These are phyloP conservation scores for Physcomitrium patens DNA, from an alignment of 225 moss, liverwort and hornwort species.

Conservation along the genomic window DNA sequence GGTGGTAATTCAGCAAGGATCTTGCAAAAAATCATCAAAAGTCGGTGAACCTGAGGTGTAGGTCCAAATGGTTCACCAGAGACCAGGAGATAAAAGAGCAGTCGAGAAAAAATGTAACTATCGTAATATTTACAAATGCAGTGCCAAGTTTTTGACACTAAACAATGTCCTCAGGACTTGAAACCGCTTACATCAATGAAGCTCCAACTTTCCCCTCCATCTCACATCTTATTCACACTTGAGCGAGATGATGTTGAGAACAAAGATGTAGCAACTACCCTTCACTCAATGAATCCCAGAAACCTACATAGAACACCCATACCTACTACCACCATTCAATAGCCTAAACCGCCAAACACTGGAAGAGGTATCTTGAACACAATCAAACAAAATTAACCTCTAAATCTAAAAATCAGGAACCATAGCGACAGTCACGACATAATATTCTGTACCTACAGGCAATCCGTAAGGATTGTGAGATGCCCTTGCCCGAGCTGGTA, in stretches of 20 bases:
- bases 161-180: conserved; percentile 36
- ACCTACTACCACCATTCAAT: background rate
- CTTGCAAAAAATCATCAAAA: too few relatives aligned
- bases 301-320: background rate
- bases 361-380: background rate
- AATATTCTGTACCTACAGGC: conserved; percentile 62
- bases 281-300: conserved; percentile 38
- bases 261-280: conserved; percentile 26
- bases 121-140: conserved; percentile 36
- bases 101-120: background rate
- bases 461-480: conserved; percentile 65
- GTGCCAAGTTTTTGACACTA: conserved; percentile 50
- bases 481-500: conserved; percentile 41
- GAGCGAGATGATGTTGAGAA: conserved; percentile 25
- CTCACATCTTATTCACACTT: conserved; percentile 43
- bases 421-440: conserved; percentile 77
- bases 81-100: too few relatives aligned
- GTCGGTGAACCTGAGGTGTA: too few relatives aligned
- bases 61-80: too few relatives aligned
- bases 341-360: background rate
- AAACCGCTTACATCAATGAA: conserved; percentile 18
- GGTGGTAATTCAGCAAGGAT: too few relatives aligned
- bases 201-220: conserved; percentile 17
- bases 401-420: conserved; percentile 65
- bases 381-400: conserved; percentile 16